Percentiles rank a stretch among this genome's conserved stretches.
Evolutionary conservation across 208 protist species (phyloP).

Genomic region (Acanthamoeba healyi): DNA sequence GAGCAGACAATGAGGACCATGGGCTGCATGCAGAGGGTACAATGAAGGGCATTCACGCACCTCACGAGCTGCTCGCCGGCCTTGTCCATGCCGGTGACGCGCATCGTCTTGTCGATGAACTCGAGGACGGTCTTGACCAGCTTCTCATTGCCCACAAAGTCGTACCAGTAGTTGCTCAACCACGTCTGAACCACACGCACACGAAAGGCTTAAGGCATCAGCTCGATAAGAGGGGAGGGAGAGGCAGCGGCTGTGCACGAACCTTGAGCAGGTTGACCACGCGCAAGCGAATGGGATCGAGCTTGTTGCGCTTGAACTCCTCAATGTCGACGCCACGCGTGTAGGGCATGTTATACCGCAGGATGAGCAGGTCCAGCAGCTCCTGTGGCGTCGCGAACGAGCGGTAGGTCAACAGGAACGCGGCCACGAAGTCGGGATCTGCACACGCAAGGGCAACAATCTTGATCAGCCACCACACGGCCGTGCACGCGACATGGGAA

Average conservation of each 20-base stretch:
- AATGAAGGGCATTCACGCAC: neutral
- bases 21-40: no score
- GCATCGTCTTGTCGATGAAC: constrained; percentile 74
- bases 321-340: constrained; percentile 25
- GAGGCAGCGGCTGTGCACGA: no score
- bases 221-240: no score
- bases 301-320: constrained; percentile 75
- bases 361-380: constrained; percentile 74
- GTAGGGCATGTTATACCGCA: constrained; percentile 75
- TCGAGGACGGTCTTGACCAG: constrained; percentile 67
- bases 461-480: neutral
- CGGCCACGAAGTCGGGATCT: constrained; percentile 72
- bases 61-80: constrained; percentile 49
- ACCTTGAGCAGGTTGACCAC: constrained; percentile 75
- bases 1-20: no score
- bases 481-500: neutral
- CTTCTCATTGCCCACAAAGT: constrained; percentile 60
- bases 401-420: constrained; percentile 78
- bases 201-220: no score
- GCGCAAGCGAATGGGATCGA: constrained; percentile 60
- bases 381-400: constrained; percentile 76
- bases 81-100: constrained; percentile 61
- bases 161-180: constrained; percentile 72
- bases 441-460: constrained; percentile 1
- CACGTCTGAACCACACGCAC: no score